A percentile compares a stretch with the other conserved stretches of the same genome.
Conservation (phyloP, 2,329 filamentous ascomycete genomes). For the Scleromitrula shiraiana region DNA sequence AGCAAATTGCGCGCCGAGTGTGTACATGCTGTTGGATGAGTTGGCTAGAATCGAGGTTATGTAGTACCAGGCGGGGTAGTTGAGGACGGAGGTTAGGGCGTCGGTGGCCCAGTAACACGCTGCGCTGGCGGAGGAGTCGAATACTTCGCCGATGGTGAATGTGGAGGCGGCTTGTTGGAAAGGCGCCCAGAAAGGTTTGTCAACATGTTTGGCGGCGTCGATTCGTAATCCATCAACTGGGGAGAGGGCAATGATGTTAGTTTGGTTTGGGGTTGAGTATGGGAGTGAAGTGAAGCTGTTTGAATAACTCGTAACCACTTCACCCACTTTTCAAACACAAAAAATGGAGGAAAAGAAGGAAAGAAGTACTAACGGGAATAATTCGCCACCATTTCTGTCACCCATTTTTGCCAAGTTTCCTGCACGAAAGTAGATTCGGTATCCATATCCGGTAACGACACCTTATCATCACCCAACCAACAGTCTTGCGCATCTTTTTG, state of each 20-base stretch:
- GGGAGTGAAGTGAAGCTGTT: not conserved
- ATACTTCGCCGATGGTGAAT: slow-evolving; percentile 53
- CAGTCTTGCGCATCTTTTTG: slow-evolving; percentile 24
- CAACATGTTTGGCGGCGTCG: slow-evolving; percentile 40
- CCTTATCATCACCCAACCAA: slow-evolving; percentile 31
- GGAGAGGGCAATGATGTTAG: slow-evolving; percentile 4
- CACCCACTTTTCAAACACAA: slow-evolving; percentile 13
- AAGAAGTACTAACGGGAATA: slow-evolving; percentile 14
- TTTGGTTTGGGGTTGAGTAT: too few relatives aligned
- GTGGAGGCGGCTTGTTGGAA: slow-evolving; percentile 47
- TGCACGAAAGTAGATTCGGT: slow-evolving; percentile 23
- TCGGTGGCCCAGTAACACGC: slow-evolving; percentile 17
- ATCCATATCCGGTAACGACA: slow-evolving; percentile 36
- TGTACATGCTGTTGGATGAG: slow-evolving; percentile 22
- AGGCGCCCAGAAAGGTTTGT: slow-evolving; percentile 44
- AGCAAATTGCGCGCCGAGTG: slow-evolving; percentile 27
- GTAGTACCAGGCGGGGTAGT: slow-evolving; percentile 31
- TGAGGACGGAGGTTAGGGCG: slow-evolving; percentile 11
- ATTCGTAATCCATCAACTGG: slow-evolving; percentile 39
- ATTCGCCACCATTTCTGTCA: slow-evolving; percentile 14
- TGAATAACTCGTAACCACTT: not conserved
- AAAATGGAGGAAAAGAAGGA: slow-evolving; percentile 53
- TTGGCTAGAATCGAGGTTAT: slow-evolving; percentile 31
- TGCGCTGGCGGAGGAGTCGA: slow-evolving; percentile 43
- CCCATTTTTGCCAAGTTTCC: slow-evolving; percentile 13